Conservation (phyloP, 1,284 basidiomycete genomes). For the Somion occarium region DNA sequence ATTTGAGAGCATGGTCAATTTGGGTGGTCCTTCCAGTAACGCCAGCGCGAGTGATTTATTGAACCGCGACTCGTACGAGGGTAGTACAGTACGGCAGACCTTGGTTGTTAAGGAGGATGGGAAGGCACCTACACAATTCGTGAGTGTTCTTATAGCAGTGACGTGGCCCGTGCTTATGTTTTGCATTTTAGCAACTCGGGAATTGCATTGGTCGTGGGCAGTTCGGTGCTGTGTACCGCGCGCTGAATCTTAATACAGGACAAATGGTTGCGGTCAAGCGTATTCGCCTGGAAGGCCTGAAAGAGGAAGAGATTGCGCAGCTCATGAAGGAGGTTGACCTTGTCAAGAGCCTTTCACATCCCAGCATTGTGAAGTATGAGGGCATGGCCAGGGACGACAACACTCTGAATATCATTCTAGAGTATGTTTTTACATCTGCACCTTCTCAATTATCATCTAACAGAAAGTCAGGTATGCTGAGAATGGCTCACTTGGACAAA, state of each 20-base stretch:
- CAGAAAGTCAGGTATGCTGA: conserved; percentile 71
- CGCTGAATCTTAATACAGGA: conserved; percentile 86
- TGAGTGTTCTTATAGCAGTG: conserved; percentile 40
- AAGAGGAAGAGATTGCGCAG: conserved; percentile 81
- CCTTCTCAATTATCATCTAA: conserved; percentile 19
- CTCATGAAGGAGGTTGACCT: conserved; percentile 91
- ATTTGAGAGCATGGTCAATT: conserved; percentile 66
- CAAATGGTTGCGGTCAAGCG: conserved; percentile 96
- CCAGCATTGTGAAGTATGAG: conserved; percentile 94
- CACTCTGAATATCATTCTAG: conserved; percentile 86
- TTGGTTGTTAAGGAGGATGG: conserved; percentile 82
- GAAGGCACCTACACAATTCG: conserved; percentile 77
- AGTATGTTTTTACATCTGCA: conserved; percentile 54
- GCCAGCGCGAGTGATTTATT: conserved; percentile 63
- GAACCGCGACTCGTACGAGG: conserved; percentile 55
- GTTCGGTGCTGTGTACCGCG: conserved; percentile 93
- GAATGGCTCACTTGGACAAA: conserved; percentile 90
- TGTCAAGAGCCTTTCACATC: conserved; percentile 84
- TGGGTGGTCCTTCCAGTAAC: conserved; percentile 46
- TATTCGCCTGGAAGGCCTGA: conserved; percentile 81
- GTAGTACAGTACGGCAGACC: conserved; percentile 64
- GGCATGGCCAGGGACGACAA: conserved; percentile 89
- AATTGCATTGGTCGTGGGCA: conserved; percentile 96
- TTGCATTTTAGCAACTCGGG: conserved; percentile 72
- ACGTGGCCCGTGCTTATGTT: conserved; percentile 13